Evolutionary conservation across 2,329 filamentous ascomycete species (phyloP), one percentile per base, ranked within the genome.

Genomic region (Triangularia setosa): DNA sequence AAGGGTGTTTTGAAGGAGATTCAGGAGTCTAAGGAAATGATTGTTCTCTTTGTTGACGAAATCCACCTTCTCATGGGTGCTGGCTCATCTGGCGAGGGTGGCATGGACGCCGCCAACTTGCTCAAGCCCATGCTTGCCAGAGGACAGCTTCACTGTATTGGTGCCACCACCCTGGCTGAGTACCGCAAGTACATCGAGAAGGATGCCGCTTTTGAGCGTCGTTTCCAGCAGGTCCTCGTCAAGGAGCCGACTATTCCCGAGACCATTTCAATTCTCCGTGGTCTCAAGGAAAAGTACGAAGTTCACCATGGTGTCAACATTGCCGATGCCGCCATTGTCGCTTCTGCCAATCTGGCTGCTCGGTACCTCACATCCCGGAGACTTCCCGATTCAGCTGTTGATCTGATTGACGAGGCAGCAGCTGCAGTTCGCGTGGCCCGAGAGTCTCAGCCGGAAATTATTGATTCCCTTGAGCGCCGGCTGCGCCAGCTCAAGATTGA

Each of bases 171-270:
- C 1, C 85, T 99, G 64, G 87, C 88, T 67, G 95, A 99, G 77
- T 99, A 99, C 79, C 88, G 95, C 74, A 99, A 99, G 78, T 98
- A 99, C 79, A 97, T 99, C 68, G 95, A 99, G 78, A 99, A 99
- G 79, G 95, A 99, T 73, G 91, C 92, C 55, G 95, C 95, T 56
- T 99, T 99, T 75, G 95, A 99, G 79, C 92, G 95, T 78, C 91
- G 95, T 77, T 99, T 99, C 84, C 95, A 99, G 77, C 95, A 99
- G 78, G 95, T 99, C 44, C 79, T 99, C 54, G 94, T 98, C 76
- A 97, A 97, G 80, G 95, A 99, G 75, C 95, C 95, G 2, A 84
- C 87, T 5, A 89, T 98, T 58, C 78, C 87, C 1, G 95, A 99
- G 79, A 98, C 95, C 14, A 87, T 99, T 68, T 99, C 95, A 23